Conservation (phyloP, 129 eudicot species). For the Pulicaria dysenterica region DNA sequence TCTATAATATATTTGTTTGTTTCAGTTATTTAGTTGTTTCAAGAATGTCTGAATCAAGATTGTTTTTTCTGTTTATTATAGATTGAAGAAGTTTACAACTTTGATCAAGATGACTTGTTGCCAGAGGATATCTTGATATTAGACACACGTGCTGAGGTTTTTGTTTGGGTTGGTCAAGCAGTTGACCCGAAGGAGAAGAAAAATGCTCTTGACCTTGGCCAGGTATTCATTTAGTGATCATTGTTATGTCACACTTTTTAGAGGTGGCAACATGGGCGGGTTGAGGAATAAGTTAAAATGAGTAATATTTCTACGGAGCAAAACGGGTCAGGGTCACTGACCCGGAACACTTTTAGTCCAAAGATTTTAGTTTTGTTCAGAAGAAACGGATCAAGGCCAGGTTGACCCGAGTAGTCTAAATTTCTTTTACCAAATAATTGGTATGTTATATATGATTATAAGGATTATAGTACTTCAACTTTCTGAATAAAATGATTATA, state of each 20-base stretch:
- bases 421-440: no score
- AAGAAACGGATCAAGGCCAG: no score
- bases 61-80: conserved; percentile 22
- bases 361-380: background rate
- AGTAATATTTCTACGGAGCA: background rate
- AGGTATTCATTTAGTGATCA: conserved; percentile 48
- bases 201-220: conserved; percentile 77
- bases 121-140: conserved; percentile 91
- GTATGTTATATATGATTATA: background rate
- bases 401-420: no score
- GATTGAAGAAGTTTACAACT: conserved; percentile 94
- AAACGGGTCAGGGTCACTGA: background rate
- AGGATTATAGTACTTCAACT: no score
- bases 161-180: conserved; percentile 94
- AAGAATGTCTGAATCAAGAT: conserved; percentile 17
- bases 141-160: conserved; percentile 92
- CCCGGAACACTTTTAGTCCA: background rate
- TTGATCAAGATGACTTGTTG: conserved; percentile 93
- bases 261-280: conserved; percentile 2
- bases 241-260: background rate
- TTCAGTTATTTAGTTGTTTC: background rate
- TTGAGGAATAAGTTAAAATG: background rate
- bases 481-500: background rate
- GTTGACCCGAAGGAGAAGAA: conserved; percentile 82
- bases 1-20: background rate